Conservation (phyloP, 2,329 filamentous ascomycete genomes). For the Penicillium sp. region DNA sequence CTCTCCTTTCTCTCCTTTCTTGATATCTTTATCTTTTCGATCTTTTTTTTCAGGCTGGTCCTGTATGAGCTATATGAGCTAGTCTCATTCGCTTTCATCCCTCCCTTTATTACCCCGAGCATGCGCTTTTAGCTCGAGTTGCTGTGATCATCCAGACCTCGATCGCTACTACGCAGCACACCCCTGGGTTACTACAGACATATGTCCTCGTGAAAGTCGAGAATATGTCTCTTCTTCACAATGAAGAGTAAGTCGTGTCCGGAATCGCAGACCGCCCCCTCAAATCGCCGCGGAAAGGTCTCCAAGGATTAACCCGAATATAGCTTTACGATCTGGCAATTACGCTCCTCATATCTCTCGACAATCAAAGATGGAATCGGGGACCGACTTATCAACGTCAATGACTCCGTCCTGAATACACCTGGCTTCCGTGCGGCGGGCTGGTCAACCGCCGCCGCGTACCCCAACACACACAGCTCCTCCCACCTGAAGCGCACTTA, state of each 20-base stretch:
- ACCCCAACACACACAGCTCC: slow-evolving; percentile 42
- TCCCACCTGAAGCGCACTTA: slow-evolving; percentile 63
- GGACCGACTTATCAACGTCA: slow-evolving; percentile 65
- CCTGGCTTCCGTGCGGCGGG: slow-evolving; percentile 65
- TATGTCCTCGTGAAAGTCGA: background rate
- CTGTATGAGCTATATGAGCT: slow-evolving; percentile 25
- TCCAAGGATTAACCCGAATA: slow-evolving; percentile 15
- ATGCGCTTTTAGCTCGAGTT: slow-evolving; percentile 10
- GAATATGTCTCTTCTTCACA: slow-evolving; percentile 52
- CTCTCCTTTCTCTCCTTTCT: slow-evolving; percentile 11
- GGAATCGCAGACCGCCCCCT: background rate
- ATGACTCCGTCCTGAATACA: slow-evolving; percentile 62
- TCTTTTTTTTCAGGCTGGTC: slow-evolving; percentile 34
- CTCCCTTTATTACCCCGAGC: slow-evolving; percentile 17
- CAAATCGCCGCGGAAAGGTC: background rate
- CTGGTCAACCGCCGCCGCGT: slow-evolving; percentile 50
- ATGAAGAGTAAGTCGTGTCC: slow-evolving; percentile 49
- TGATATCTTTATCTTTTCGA: slow-evolving; percentile 4
- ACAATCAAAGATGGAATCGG: slow-evolving; percentile 66
- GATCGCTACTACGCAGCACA: slow-evolving; percentile 4
- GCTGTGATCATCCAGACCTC: slow-evolving; percentile 3
- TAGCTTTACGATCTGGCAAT: slow-evolving; percentile 65
- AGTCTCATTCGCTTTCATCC: slow-evolving; percentile 14
- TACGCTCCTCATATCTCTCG: slow-evolving; percentile 64
- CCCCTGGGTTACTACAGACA: background rate